Conservation (phyloP, 331 rosid species). For the Arachis monticola region DNA sequence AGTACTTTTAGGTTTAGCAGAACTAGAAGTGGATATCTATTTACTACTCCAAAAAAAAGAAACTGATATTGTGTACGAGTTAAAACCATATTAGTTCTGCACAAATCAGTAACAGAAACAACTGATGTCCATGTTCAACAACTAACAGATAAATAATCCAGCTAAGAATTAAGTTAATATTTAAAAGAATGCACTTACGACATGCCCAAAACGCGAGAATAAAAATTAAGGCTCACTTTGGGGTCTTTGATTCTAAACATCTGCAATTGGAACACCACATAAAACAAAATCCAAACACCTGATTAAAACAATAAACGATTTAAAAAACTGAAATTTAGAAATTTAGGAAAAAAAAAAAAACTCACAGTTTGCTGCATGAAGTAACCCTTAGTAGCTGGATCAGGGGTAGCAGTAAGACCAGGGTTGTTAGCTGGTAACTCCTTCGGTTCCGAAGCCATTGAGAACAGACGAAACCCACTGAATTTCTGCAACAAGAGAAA, state of each 20-base stretch:
- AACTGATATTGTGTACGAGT: background rate
- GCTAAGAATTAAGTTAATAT: background rate
- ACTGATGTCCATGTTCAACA: constrained; percentile 8
- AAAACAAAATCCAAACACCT: background rate
- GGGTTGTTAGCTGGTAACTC: constrained; percentile 79
- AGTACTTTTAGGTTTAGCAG: background rate
- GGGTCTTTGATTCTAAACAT: constrained; percentile 96
- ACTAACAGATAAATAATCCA: background rate
- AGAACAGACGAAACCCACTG: constrained; percentile 52
- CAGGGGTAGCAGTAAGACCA: constrained; percentile 69
- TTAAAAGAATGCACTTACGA: constrained; percentile 62
- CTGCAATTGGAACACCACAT: constrained; percentile 51
- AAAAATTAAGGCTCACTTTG: constrained; percentile 91
- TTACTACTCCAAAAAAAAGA: background rate
- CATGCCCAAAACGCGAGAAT: constrained; percentile 94
- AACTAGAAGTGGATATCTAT: background rate
- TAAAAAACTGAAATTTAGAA: too few species aligned
- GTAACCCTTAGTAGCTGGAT: constrained; percentile 84
- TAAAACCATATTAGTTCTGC: background rate
- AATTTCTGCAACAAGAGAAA: constrained; percentile 42
- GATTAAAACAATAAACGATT: background rate
- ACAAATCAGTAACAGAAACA: constrained; percentile 2
- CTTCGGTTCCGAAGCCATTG: constrained; percentile 78
- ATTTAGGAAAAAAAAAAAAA: background rate
- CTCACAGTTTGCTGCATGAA: constrained; percentile 91